A percentile compares a stretch with the other conserved stretches of the same genome.
Evolutionary conservation across 208 protist genomes (phyloP).

Genomic region (Trypanosoma avium): DNA sequence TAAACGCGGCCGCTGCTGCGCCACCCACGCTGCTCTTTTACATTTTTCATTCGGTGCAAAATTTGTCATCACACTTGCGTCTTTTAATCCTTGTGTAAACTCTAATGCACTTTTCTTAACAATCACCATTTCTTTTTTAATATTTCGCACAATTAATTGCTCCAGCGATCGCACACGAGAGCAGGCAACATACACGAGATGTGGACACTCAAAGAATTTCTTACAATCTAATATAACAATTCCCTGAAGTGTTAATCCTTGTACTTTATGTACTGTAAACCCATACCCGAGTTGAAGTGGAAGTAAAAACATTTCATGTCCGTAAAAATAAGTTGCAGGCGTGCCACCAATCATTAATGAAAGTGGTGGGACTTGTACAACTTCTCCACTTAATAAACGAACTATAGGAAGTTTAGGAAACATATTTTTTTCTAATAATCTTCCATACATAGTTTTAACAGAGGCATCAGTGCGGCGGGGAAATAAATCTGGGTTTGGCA

Average conservation of each 20-base stretch:
- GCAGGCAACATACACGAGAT: slow-evolving; percentile 90
- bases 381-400: slow-evolving; percentile 68
- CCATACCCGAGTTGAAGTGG: slow-evolving; percentile 88
- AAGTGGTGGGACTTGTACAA: slow-evolving; percentile 80
- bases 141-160: slow-evolving; percentile 80
- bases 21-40: slow-evolving; percentile 19
- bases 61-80: slow-evolving; percentile 15
- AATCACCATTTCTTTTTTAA: slow-evolving; percentile 77
- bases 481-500: slow-evolving; percentile 64
- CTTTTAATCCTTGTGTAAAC: slow-evolving; percentile 49
- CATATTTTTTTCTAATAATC: slow-evolving; percentile 26
- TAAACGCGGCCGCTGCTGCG: background rate
- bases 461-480: slow-evolving; percentile 41
- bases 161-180: slow-evolving; percentile 77
- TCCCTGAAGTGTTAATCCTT: slow-evolving; percentile 84
- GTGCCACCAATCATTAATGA: slow-evolving; percentile 62
- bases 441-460: slow-evolving; percentile 23
- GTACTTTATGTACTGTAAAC: slow-evolving; percentile 93
- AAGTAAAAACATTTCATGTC: slow-evolving; percentile 70
- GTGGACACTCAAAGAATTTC: slow-evolving; percentile 87
- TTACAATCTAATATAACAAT: slow-evolving; percentile 86
- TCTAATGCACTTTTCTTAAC: slow-evolving; percentile 68
- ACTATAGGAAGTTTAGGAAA: slow-evolving; percentile 81
- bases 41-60: slow-evolving; percentile 11
- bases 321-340: slow-evolving; percentile 79